Base-by-base conservation (phyloP, 768 basidiomycete genomes). In the Exidia glandulosa region DNA sequence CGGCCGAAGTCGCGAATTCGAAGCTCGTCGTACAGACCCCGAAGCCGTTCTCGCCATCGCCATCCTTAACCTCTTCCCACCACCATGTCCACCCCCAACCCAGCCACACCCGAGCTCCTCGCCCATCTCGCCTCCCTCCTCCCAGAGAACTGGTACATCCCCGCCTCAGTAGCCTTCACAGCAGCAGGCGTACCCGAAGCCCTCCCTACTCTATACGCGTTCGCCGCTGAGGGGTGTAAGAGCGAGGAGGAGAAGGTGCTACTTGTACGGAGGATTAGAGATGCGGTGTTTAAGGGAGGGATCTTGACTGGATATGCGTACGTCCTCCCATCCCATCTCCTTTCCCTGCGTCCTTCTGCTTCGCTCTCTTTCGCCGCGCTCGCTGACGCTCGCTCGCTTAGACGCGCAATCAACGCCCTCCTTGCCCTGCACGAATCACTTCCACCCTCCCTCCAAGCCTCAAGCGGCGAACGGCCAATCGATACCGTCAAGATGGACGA, bases 281-380 rank as follows among this genome's bases (percentile, higher is more conserved):
- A 87, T 62, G 80, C 79, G 0, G 61, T 87, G 3, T 79, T 88
- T 71, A 85, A 85, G 66, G 76, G 80, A 3, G 85, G 83, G 3
- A 65, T 84, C 63, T 74, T 80, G 23, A 73, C 74, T 58, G 86
- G 85, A 12, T 82, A 81, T 64, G 77, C 72, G 86, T 85, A 64
- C 61, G 69, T n/a, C n/a, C n/a, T n/a, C 50, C n/a, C 6, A 59
- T 3, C 13, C 16, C 25, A 48, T 54, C n/a, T n/a, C n/a, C n/a
- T n/a, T n/a, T n/a, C n/a, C n/a, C n/a, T n/a, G n/a, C n/a, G n/a
- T n/a, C n/a, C n/a, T n/a, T n/a, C n/a, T n/a, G n/a, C n/a, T n/a
- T n/a, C n/a, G n/a, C n/a, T n/a, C n/a, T n/a, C n/a, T n/a, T n/a
- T 7, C 7, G 16, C 3, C 25, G 13, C 25, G 29, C 13, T 27